Evolutionary conservation across 164 flowering plant species (phyloP).

Genomic region (Tetrastigma voinierianum): DNA sequence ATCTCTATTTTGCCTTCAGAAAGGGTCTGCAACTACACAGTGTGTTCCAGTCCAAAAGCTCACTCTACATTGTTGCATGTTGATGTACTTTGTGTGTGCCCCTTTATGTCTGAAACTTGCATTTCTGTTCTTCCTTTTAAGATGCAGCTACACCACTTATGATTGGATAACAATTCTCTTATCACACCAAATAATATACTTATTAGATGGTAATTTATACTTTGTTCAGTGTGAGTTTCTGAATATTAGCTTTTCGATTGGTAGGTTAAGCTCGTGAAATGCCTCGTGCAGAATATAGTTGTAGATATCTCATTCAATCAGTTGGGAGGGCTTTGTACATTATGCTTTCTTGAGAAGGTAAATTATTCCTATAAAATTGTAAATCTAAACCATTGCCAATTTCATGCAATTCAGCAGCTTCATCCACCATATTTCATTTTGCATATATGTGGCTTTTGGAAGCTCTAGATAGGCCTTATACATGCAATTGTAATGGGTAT

Average conservation of each 20-base stretch:
- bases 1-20: no score
- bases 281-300: conserved; percentile 61
- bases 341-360: conserved; percentile 76
- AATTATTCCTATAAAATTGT: conserved; percentile 1
- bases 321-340: conserved; percentile 68
- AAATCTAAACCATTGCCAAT: not conserved
- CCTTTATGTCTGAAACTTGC: no score
- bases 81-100: no score
- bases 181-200: not conserved
- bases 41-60: not conserved
- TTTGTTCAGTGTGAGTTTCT: conserved; percentile 5
- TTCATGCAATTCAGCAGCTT: not conserved
- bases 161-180: not conserved
- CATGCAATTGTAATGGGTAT: no score
- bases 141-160: not conserved
- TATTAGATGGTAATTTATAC: not conserved
- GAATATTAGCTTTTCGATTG: conserved; percentile 4
- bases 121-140: not conserved
- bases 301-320: conserved; percentile 78
- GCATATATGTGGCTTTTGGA: no score
- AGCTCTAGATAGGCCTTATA: no score
- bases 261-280: conserved; percentile 78
- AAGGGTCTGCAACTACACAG: not conserved
- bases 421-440: not conserved
- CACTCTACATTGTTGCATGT: no score